These are phyloP conservation scores for Neocallimastix lanati DNA, from an alignment of 192 early-diverging fungal genomes.

Conservation along the genomic window DNA sequence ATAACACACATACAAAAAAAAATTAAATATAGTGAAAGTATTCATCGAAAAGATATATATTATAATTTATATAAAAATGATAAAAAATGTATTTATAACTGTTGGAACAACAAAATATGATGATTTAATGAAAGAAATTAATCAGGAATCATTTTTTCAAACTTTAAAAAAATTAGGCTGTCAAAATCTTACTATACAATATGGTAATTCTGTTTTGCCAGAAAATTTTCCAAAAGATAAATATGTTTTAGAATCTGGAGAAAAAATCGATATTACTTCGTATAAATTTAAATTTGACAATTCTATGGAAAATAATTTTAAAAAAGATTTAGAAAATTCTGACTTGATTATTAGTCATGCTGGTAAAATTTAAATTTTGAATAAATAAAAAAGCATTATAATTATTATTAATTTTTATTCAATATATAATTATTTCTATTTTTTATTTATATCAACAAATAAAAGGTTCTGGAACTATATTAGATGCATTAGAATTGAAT, in stretches of 20 bases:
- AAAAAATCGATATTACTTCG: not conserved
- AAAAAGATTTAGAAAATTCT: not conserved
- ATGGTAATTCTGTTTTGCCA: not conserved
- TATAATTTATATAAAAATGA: too few relatives aligned
- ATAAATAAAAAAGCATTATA: too few relatives aligned
- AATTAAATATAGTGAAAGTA: too few relatives aligned
- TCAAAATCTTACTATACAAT: not conserved
- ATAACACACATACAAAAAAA: too few relatives aligned
- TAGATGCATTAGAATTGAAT: constrained; percentile 26
- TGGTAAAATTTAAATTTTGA: not conserved
- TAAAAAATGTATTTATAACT: not conserved
- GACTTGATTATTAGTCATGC: not conserved
- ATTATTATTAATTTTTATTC: too few relatives aligned
- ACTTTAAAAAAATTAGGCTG: not conserved
- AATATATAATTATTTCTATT: too few relatives aligned
- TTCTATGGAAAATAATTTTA: not conserved
- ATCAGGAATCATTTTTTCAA: not conserved
- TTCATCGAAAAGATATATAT: too few relatives aligned
- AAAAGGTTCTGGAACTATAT: not conserved
- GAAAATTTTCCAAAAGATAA: not conserved
- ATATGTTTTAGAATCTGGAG: not conserved
- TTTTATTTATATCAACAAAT: too few relatives aligned
- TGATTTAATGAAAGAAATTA: not conserved
- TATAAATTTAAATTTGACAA: not conserved
- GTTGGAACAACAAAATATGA: not conserved